These are phyloP conservation scores for Hippophae rhamnoides DNA, from an alignment of 306 rosid genomes.

Conservation along the genomic window DNA sequence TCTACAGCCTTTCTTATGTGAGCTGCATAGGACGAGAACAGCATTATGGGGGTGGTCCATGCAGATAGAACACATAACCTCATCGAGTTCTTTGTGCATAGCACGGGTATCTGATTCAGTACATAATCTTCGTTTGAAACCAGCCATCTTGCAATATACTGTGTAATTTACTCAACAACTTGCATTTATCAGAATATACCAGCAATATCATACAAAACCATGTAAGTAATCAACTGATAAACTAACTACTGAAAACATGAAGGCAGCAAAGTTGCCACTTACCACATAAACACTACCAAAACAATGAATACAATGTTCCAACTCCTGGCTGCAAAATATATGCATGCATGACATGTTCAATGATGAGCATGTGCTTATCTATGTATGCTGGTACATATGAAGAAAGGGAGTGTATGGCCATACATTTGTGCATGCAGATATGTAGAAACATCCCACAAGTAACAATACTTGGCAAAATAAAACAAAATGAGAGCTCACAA, in stretches of 20 bases:
- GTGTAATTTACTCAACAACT: slow-evolving; percentile 78
- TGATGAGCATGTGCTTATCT: too few relatives aligned
- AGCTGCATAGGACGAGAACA: slow-evolving; percentile 93
- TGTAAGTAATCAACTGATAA: background rate
- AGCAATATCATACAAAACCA: slow-evolving; percentile 19
- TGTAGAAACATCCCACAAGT: too few relatives aligned
- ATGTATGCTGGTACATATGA: too few relatives aligned
- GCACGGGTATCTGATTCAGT: slow-evolving; percentile 82
- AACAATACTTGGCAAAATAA: background rate
- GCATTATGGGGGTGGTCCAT: slow-evolving; percentile 99
- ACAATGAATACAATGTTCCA: background rate
- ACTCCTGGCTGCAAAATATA: too few relatives aligned
- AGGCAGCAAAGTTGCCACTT: background rate
- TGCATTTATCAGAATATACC: slow-evolving; percentile 50
- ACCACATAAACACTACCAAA: too few relatives aligned
- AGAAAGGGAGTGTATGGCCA: too few relatives aligned
- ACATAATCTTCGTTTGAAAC: slow-evolving; percentile 89
- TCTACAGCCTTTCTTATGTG: slow-evolving; percentile 95
- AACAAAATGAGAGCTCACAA: slow-evolving; percentile 2
- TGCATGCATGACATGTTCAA: too few relatives aligned
- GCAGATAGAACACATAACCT: slow-evolving; percentile 93
- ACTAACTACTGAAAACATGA: background rate
- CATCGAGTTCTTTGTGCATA: slow-evolving; percentile 97
- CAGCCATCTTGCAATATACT: slow-evolving; percentile 92
- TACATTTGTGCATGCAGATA: too few relatives aligned